These are phyloP conservation scores for Aspergillus nidulans DNA, from an alignment of 495 filamentous ascomycete species.

Conservation along the genomic window DNA sequence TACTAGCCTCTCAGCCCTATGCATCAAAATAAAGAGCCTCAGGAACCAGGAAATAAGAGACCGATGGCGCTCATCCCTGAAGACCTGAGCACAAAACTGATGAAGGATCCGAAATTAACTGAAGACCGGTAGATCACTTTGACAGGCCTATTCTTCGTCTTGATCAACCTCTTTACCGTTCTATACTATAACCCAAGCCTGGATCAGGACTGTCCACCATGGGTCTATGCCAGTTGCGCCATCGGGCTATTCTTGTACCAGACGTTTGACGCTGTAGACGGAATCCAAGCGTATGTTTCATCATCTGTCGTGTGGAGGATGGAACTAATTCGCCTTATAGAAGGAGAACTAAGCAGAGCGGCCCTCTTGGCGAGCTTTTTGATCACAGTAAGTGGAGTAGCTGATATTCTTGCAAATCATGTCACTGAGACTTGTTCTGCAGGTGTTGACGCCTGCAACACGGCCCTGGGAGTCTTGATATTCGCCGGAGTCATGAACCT, in stretches of 20 bases:
- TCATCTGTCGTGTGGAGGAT: not conserved
- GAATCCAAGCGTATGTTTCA: slow-evolving; percentile 74
- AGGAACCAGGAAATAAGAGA: not conserved
- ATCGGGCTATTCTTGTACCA: slow-evolving; percentile 91
- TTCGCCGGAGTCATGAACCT: slow-evolving; percentile 90
- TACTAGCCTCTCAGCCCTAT: slow-evolving; percentile 1
- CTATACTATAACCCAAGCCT: slow-evolving; percentile 95
- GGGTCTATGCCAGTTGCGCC: slow-evolving; percentile 93
- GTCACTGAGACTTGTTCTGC: not conserved
- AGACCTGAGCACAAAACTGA: not conserved
- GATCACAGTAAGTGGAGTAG: slow-evolving; percentile 68
- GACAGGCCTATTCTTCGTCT: slow-evolving; percentile 84
- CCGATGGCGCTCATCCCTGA: not conserved
- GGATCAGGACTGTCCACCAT: slow-evolving; percentile 86
- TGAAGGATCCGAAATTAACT: slow-evolving; percentile 7
- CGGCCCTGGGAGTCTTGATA: slow-evolving; percentile 84
- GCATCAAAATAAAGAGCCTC: not conserved
- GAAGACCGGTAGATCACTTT: slow-evolving; percentile 66
- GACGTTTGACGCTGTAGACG: slow-evolving; percentile 97
- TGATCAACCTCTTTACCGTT: slow-evolving; percentile 86
- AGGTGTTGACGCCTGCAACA: slow-evolving; percentile 94
- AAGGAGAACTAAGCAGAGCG: slow-evolving; percentile 85
- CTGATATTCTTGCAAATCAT: not conserved
- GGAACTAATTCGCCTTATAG: slow-evolving; percentile 37
- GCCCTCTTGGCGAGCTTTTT: slow-evolving; percentile 92